These are phyloP conservation scores for Boletus semigastroideus DNA, from an alignment of 1,284 basidiomycete species.

Conservation along the genomic window DNA sequence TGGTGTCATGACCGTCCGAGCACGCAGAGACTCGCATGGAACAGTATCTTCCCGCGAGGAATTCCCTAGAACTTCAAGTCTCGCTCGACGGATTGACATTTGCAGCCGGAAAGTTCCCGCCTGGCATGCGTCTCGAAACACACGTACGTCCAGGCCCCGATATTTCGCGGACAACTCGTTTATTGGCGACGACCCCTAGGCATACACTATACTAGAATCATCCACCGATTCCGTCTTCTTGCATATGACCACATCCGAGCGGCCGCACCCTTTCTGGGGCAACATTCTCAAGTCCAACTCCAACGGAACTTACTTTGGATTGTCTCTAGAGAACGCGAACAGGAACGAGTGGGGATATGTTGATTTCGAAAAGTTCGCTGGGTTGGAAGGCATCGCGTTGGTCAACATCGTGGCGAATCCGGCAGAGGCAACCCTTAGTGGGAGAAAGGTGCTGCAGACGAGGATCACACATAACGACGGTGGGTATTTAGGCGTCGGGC, in stretches of 20 bases:
- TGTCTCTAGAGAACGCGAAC: conserved; percentile 88
- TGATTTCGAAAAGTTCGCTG: conserved; percentile 98
- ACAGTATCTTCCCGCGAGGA: conserved; percentile 59
- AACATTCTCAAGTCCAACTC: conserved; percentile 96
- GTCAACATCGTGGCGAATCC: conserved; percentile 90
- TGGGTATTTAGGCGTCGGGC: conserved; percentile 26
- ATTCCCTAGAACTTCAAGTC: conserved; percentile 80
- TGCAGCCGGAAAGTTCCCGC: conserved; percentile 87
- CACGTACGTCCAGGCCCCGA: conserved; percentile 53
- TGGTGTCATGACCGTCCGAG: neutral
- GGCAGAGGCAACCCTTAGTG: conserved; percentile 69
- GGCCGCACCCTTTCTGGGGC: conserved; percentile 79
- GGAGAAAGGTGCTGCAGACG: conserved; percentile 78
- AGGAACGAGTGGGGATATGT: conserved; percentile 85
- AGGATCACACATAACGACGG: conserved; percentile 98
- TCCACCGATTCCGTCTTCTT: conserved; percentile 92
- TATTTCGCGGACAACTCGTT: neutral
- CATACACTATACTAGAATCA: conserved; percentile 94
- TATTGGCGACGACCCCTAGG: conserved; percentile 41
- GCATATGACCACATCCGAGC: conserved; percentile 89
- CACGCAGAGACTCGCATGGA: conserved; percentile 2
- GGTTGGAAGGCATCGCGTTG: conserved; percentile 92
- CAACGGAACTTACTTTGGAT: conserved; percentile 94
- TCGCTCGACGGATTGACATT: conserved; percentile 89
- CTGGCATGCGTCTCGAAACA: conserved; percentile 84